phyloP scores from a whole-genome alignment of 441 rosid genomes.

The Populus hybrid region DNA sequence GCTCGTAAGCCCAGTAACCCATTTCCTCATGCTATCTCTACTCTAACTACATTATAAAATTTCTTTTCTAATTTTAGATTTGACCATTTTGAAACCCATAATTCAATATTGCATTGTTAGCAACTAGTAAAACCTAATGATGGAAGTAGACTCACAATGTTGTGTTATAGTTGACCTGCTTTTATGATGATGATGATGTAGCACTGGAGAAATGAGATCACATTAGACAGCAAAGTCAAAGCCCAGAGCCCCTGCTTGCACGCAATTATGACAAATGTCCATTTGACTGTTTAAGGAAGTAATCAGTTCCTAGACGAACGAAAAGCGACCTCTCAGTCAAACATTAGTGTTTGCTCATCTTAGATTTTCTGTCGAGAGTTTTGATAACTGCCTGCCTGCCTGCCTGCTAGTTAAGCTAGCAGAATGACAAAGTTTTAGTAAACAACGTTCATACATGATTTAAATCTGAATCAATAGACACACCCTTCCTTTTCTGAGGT shows the following conservation, averaged over 20 bases:
- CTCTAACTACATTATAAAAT: background rate
- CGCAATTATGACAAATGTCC: too few relatives aligned
- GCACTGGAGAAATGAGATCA: background rate
- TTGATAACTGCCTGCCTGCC: background rate
- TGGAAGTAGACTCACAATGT: background rate
- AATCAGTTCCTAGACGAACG: background rate
- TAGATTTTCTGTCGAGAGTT: background rate
- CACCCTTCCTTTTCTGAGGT: background rate
- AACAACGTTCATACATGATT: background rate
- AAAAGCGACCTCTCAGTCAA: background rate
- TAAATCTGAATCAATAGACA: background rate
- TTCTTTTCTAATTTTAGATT: background rate
- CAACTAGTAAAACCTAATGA: background rate
- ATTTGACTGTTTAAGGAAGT: background rate
- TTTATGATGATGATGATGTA: background rate
- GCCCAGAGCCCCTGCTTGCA: background rate
- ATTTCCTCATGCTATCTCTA: background rate
- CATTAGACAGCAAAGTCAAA: background rate
- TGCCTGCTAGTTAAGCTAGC: background rate
- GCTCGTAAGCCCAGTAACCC: slow-evolving; percentile 52
- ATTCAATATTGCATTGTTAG: background rate
- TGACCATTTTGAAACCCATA: background rate
- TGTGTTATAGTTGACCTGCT: background rate
- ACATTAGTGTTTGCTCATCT: background rate
- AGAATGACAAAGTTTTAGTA: background rate